Evolutionary conservation across 257 asterid genomes (phyloP).

Genomic region (Cinchona pubescens): DNA sequence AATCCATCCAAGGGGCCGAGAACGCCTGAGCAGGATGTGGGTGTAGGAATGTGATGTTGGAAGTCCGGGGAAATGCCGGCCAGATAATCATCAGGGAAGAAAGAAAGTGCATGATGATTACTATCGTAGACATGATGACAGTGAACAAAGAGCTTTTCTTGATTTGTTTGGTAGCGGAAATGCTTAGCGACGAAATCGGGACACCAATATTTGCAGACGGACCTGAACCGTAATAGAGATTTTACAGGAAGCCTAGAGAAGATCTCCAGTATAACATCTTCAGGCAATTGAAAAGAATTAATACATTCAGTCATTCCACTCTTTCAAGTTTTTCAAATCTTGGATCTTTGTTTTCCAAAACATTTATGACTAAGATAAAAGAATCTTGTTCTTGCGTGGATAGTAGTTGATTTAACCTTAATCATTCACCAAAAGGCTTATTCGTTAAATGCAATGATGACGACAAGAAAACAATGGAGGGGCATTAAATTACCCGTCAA

Average conservation of each 20-base stretch:
- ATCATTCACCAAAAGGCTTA: too few relatives aligned
- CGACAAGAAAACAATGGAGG: background rate
- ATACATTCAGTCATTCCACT: background rate
- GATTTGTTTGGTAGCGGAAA: background rate
- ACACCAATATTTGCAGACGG: slow-evolving; percentile 29
- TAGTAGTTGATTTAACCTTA: too few relatives aligned
- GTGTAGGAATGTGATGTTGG: slow-evolving; percentile 11
- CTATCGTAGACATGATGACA: background rate
- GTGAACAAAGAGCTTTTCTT: background rate
- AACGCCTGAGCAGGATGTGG: slow-evolving; percentile 23
- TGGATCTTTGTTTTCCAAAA: background rate
- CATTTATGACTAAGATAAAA: too few relatives aligned
- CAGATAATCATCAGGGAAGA: slow-evolving; percentile 13
- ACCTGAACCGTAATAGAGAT: slow-evolving; percentile 31
- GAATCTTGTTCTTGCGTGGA: too few relatives aligned
- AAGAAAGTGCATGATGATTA: background rate
- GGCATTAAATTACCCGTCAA: background rate
- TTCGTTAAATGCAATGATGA: background rate
- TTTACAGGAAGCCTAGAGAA: slow-evolving; percentile 41
- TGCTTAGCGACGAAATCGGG: background rate
- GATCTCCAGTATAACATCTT: slow-evolving; percentile 37
- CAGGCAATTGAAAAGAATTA: slow-evolving; percentile 5
- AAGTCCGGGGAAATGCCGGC: slow-evolving; percentile 13
- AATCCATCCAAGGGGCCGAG: slow-evolving; percentile 47
- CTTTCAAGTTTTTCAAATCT: background rate